phyloP scores from a whole-genome alignment of 2,329 filamentous ascomycete species.

The Incumbomyces delicatus region DNA sequence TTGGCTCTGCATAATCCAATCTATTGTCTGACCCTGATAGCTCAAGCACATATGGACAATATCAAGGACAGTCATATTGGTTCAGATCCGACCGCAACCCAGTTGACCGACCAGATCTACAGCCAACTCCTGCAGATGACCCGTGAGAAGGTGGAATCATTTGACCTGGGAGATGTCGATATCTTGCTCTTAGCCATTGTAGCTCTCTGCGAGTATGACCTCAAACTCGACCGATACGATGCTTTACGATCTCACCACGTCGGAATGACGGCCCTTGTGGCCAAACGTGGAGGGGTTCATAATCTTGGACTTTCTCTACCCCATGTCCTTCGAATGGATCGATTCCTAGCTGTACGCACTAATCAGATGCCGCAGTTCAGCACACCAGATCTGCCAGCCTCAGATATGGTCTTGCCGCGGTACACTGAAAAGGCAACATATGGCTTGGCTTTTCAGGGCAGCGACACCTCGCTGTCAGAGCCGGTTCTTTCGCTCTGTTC shows the following conservation, averaged over 20 bases:
- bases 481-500: background rate
- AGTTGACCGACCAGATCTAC: background rate
- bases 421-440: too few relatives aligned
- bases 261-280: constrained; percentile 3
- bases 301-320: constrained; percentile 3
- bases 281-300: constrained; percentile 2
- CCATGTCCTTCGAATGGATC: constrained; percentile 3
- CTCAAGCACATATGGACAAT: constrained; percentile 2
- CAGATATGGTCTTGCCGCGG: background rate
- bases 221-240: background rate
- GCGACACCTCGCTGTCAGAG: background rate
- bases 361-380: constrained; percentile 1
- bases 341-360: constrained; percentile 1
- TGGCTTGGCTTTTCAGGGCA: background rate
- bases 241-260: constrained; percentile 3
- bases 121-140: background rate
- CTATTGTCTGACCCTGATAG: constrained; percentile 1
- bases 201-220: constrained; percentile 2
- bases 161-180: background rate
- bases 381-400: background rate
- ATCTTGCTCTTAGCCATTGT: constrained; percentile 2
- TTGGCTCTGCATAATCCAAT: background rate
- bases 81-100: background rate
- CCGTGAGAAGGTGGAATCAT: background rate
- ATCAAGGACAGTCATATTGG: background rate